Evolutionary conservation across 108 stramenopile species (phyloP).

Genomic region (Cyclotella sp.): DNA sequence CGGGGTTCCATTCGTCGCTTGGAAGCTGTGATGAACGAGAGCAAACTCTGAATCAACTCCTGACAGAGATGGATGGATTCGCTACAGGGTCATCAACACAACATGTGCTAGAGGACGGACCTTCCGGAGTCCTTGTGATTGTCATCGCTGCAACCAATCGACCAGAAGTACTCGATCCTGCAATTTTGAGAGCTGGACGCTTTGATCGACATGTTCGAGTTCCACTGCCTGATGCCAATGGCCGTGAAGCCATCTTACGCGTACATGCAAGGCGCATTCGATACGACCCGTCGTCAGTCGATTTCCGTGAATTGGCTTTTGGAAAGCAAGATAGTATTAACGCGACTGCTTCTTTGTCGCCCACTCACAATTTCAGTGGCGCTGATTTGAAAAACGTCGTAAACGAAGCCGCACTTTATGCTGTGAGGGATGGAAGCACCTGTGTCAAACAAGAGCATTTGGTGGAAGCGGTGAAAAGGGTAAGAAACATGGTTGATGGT

Average conservation of each 20-base stretch:
- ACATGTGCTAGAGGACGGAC: neutral
- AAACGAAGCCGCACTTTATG: constrained; percentile 83
- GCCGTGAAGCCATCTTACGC: constrained; percentile 85
- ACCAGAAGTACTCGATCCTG: constrained; percentile 91
- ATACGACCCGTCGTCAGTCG: constrained; percentile 48
- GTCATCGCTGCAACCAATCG: constrained; percentile 97
- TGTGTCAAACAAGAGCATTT: constrained; percentile 67
- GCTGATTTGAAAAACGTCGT: constrained; percentile 80
- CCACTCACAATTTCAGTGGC: constrained; percentile 73
- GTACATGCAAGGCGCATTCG: constrained; percentile 78
- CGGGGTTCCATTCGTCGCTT: constrained; percentile 34
- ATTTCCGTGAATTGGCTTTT: constrained; percentile 47
- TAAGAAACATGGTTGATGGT: constrained; percentile 23
- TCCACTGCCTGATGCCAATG: constrained; percentile 80
- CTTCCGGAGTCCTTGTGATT: constrained; percentile 65
- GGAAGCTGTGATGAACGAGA: constrained; percentile 90
- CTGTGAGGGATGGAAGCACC: constrained; percentile 58
- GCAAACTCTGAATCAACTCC: constrained; percentile 93
- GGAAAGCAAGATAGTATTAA: neutral
- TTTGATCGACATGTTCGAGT: constrained; percentile 96
- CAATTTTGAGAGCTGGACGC: constrained; percentile 89
- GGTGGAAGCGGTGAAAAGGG: constrained; percentile 51
- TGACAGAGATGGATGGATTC: constrained; percentile 98
- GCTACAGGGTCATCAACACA: constrained; percentile 28
- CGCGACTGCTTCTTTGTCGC: neutral